Conservation (phyloP, 2,329 filamentous ascomycete species). For the Diaporthe batatas region DNA sequence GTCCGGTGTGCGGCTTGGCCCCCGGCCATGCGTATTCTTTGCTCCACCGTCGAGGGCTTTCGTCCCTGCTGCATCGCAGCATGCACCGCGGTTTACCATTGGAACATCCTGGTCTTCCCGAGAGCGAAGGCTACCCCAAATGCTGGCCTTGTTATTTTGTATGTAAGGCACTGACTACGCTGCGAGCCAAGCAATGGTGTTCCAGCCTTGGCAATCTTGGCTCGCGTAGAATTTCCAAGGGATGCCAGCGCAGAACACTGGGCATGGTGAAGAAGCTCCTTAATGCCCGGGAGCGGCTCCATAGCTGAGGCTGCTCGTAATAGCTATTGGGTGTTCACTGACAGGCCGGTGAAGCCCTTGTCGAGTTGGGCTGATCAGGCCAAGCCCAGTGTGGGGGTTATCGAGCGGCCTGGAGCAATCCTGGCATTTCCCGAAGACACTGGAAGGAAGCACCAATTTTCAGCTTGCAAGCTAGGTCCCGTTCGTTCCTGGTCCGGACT, state of each 20-base stretch:
- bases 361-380: too few species aligned
- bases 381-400: not conserved
- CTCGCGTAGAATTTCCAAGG: not conserved
- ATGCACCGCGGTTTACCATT: not conserved
- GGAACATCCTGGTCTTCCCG: not conserved
- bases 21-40: conserved; percentile 10
- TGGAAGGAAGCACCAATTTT: too few species aligned
- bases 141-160: not conserved
- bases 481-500: not conserved
- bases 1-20: not conserved
- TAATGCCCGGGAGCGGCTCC: not conserved
- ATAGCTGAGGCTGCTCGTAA: not conserved
- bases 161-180: conserved; percentile 5
- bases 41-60: not conserved
- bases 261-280: not conserved
- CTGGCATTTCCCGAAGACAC: not conserved
- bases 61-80: not conserved
- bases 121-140: conserved; percentile 30
- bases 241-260: not conserved
- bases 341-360: not conserved
- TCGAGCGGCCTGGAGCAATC: not conserved
- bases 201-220: conserved; percentile 28
- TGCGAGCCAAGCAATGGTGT: conserved; percentile 22
- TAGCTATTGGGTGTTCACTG: not conserved
- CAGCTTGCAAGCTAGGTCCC: too few species aligned